These are phyloP conservation scores for Pseudocercospora eumusae DNA, from an alignment of 2,329 filamentous ascomycete genomes.

Conservation along the genomic window DNA sequence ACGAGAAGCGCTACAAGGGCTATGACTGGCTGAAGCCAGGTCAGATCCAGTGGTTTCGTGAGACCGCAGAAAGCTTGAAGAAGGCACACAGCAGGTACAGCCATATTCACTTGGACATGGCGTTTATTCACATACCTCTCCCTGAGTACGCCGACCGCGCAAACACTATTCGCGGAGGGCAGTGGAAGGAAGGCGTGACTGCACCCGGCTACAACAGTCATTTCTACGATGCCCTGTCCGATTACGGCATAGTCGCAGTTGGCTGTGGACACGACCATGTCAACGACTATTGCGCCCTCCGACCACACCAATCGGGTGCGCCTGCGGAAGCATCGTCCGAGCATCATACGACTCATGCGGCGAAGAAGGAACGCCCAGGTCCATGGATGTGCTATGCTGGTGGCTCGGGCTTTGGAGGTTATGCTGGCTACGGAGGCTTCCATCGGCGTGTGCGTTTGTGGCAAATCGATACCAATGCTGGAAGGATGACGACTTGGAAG, in stretches of 20 bases:
- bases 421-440: slow-evolving; percentile 86
- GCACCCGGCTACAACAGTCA: slow-evolving; percentile 86
- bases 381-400: slow-evolving; percentile 99
- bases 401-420: slow-evolving; percentile 88
- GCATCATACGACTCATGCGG: slow-evolving; percentile 15
- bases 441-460: slow-evolving; percentile 83
- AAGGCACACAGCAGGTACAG: slow-evolving; percentile 72
- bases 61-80: slow-evolving; percentile 72
- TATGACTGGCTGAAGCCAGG: slow-evolving; percentile 97
- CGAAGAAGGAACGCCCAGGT: slow-evolving; percentile 30
- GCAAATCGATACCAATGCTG: slow-evolving; percentile 89
- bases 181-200: slow-evolving; percentile 80
- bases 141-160: slow-evolving; percentile 75
- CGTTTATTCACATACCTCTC: slow-evolving; percentile 95
- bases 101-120: slow-evolving; percentile 90
- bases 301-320: slow-evolving; percentile 32
- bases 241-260: slow-evolving; percentile 81
- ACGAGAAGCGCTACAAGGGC: slow-evolving; percentile 83
- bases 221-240: slow-evolving; percentile 86
- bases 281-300: slow-evolving; percentile 90
- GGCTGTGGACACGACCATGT: slow-evolving; percentile 95
- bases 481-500: slow-evolving; percentile 89
- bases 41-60: slow-evolving; percentile 93
- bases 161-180: slow-evolving; percentile 62
- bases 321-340: slow-evolving; percentile 9